Evolutionary conservation across 805 yeast species (phyloP).

Genomic region (Lipomyces kockii): DNA sequence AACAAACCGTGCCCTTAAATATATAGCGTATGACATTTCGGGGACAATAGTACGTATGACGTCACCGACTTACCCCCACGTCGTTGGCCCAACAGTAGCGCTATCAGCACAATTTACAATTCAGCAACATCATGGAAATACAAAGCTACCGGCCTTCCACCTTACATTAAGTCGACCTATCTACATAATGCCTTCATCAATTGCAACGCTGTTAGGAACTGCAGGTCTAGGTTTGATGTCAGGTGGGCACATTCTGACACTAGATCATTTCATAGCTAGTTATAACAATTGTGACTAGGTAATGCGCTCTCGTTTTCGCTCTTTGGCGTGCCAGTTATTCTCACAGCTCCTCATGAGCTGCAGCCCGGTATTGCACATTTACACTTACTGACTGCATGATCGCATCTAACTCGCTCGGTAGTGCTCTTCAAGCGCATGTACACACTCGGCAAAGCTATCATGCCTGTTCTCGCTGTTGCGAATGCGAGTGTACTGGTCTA

Average conservation of each 20-base stretch:
- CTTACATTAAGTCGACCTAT: background rate
- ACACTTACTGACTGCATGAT: background rate
- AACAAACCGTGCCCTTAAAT: no score
- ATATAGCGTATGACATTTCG: no score
- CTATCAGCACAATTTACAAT: no score
- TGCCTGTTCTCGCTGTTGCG: background rate
- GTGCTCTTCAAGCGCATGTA: background rate
- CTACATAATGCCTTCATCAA: background rate
- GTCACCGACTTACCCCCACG: no score
- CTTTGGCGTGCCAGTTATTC: background rate
- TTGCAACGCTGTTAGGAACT: background rate
- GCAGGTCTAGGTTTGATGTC: background rate
- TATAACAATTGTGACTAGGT: background rate
- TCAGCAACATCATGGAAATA: no score
- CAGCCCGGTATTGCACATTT: conserved; percentile 1
- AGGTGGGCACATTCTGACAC: background rate
- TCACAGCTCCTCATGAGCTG: background rate
- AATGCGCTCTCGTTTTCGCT: background rate
- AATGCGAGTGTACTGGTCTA: background rate
- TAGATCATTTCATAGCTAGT: background rate
- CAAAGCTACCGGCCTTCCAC: no score
- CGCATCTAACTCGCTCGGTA: background rate
- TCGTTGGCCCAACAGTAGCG: no score
- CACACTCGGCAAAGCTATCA: background rate
- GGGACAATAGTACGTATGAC: no score